These are phyloP conservation scores for Fusarium sacchari DNA, from an alignment of 2,329 filamentous ascomycete genomes.

Conservation along the genomic window DNA sequence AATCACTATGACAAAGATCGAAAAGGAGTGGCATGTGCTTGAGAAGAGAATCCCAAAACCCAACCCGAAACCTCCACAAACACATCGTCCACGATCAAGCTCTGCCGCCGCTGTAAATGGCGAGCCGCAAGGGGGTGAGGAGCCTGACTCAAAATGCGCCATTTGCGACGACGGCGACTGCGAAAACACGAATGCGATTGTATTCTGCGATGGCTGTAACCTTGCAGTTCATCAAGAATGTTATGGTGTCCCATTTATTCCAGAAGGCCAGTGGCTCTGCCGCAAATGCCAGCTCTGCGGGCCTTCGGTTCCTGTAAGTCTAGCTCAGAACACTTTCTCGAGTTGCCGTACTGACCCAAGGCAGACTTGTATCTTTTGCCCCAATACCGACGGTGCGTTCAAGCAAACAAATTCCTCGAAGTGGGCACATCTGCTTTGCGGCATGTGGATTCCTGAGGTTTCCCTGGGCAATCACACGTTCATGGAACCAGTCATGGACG, in stretches of 20 bases:
- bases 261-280: slow-evolving; percentile 98
- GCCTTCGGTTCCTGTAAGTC: slow-evolving; percentile 80
- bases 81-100: slow-evolving; percentile 89
- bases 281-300: slow-evolving; percentile 96
- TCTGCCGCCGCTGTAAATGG: slow-evolving; percentile 96
- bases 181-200: slow-evolving; percentile 98
- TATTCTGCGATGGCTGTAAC: slow-evolving; percentile 98
- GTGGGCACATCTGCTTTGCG: slow-evolving; percentile 96
- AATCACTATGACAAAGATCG: slow-evolving; percentile 98
- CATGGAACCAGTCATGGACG: slow-evolving; percentile 98
- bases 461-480: slow-evolving; percentile 95
- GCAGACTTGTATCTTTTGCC: slow-evolving; percentile 95
- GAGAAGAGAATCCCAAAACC: slow-evolving; percentile 98
- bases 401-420: slow-evolving; percentile 97
- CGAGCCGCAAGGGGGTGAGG: slow-evolving; percentile 83
- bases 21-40: slow-evolving; percentile 97
- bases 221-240: slow-evolving; percentile 98
- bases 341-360: slow-evolving; percentile 26
- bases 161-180: slow-evolving; percentile 99
- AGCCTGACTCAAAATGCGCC: slow-evolving; percentile 96
- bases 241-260: slow-evolving; percentile 98
- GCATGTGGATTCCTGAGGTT: slow-evolving; percentile 98
- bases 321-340: slow-evolving; percentile 19
- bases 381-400: slow-evolving; percentile 96
- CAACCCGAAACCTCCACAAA: slow-evolving; percentile 95